Conservation (phyloP, 1,284 basidiomycete species). For the Kwoniella shivajii region DNA sequence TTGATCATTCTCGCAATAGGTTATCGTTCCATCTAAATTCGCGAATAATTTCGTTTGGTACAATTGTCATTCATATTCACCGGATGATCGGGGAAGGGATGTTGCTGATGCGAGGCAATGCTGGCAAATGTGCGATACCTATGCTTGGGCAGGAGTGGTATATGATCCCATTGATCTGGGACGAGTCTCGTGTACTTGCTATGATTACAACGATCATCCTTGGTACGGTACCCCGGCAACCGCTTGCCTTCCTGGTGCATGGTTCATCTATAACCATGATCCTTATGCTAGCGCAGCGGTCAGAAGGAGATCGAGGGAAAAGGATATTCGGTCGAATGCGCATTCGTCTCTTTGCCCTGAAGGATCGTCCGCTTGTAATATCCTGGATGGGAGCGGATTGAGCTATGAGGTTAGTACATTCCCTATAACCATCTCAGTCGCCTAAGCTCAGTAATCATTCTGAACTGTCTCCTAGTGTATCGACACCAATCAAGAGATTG, state of each 20-base stretch:
- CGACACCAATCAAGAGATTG: constrained; percentile 2
- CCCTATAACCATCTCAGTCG: not conserved
- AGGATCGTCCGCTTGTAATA: not conserved
- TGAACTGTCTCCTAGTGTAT: not conserved
- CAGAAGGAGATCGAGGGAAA: no score
- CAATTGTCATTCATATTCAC: not conserved
- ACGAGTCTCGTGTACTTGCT: not conserved
- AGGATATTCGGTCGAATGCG: no score
- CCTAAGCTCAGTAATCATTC: no score
- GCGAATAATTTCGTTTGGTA: not conserved
- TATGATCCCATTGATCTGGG: not conserved
- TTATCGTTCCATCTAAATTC: not conserved
- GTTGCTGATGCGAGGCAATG: not conserved
- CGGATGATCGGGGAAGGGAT: not conserved
- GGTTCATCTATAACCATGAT: constrained; percentile 3
- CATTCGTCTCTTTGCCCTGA: not conserved
- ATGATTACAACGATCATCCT: not conserved
- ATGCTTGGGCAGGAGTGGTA: not conserved
- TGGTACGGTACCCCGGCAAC: constrained; percentile 2
- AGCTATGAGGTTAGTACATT: constrained; percentile 1
- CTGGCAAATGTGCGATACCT: not conserved
- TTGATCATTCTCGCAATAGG: no score
- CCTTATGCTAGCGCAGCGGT: not conserved
- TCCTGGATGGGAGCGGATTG: not conserved
- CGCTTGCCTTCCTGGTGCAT: not conserved